Conservation (phyloP, 345 rosid species). For the Eucalyptus viminalis region DNA sequence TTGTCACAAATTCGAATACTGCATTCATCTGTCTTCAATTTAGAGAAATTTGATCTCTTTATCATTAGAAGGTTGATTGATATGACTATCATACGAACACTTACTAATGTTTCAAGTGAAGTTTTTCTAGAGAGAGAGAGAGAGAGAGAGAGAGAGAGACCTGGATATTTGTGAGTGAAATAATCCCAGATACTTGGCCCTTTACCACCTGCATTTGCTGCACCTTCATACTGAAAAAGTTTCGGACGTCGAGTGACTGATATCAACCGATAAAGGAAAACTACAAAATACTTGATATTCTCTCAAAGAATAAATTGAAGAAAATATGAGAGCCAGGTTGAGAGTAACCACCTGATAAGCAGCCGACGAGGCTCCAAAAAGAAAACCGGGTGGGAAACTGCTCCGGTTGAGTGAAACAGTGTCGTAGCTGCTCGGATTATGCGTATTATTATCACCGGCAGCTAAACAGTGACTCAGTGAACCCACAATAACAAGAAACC, state of each 20-base stretch:
- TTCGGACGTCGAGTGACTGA: background rate
- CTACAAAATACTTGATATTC: background rate
- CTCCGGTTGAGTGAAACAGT: background rate
- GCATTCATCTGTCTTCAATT: background rate
- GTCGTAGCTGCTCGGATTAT: background rate
- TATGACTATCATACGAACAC: background rate
- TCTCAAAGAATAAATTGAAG: background rate
- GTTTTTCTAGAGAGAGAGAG: background rate
- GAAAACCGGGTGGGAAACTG: constrained; percentile 5
- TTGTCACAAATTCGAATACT: background rate
- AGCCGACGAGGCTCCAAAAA: constrained; percentile 15
- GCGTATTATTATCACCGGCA: background rate
- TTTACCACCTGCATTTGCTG: constrained; percentile 11
- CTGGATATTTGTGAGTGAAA: constrained; percentile 19
- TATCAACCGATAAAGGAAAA: background rate
- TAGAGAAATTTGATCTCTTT: background rate
- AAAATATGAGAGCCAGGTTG: background rate
- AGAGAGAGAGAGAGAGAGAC: background rate
- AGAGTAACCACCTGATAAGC: constrained; percentile 11
- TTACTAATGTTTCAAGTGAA: background rate
- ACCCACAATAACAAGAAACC: background rate
- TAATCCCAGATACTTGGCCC: constrained; percentile 20
- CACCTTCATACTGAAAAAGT: constrained; percentile 21
- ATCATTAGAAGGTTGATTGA: background rate
- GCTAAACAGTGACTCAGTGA: background rate